Percentiles rank a stretch among this genome's conserved stretches.
Evolutionary conservation across 331 rosid genomes (phyloP).

Genomic region (Arachis monticola): DNA sequence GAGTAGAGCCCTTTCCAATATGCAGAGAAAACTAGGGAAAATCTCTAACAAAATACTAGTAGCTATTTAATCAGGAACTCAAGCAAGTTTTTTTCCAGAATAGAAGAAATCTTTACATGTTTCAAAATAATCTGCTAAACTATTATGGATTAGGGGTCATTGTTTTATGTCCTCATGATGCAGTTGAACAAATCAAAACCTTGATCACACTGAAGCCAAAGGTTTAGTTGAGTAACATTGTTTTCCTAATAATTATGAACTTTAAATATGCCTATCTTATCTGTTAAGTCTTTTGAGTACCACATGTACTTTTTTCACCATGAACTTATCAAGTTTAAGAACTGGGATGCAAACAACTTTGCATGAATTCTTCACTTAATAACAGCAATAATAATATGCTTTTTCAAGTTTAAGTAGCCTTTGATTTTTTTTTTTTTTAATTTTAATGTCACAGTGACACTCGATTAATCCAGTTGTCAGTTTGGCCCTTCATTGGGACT

Average conservation of each 20-base stretch:
- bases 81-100: background rate
- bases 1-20: background rate
- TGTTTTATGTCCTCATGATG: background rate
- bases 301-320: background rate
- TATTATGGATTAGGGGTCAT: background rate
- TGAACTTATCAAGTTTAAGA: slow-evolving; percentile 5
- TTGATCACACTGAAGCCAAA: slow-evolving; percentile 26
- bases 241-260: background rate
- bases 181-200: slow-evolving; percentile 4
- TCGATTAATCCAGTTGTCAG: background rate
- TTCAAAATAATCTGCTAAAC: background rate
- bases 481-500: slow-evolving; percentile 14
- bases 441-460: background rate
- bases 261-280: background rate
- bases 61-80: background rate
- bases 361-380: background rate
- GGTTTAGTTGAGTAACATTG: background rate
- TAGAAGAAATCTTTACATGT: background rate
- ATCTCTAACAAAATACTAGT: background rate
- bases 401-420: background rate
- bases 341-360: background rate
- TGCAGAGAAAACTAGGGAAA: slow-evolving; percentile 1
- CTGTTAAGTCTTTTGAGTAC: background rate
- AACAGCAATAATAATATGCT: background rate
- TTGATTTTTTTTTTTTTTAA: no score